These are phyloP conservation scores for Phytopythium ostracodes DNA, from an alignment of 352 stramenopile species.

Conservation along the genomic window DNA sequence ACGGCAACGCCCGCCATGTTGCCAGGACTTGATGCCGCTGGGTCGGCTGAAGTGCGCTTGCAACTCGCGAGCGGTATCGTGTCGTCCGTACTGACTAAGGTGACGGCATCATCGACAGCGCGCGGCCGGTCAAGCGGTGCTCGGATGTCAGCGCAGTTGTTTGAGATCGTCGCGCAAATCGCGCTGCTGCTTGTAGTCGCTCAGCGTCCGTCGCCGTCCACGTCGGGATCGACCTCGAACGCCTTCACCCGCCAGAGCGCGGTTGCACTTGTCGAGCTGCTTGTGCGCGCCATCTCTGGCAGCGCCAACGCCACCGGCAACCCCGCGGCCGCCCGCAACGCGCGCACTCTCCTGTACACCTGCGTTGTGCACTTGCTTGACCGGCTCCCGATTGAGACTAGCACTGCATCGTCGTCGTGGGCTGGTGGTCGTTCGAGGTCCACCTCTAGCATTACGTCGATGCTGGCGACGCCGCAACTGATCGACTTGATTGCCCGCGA, in stretches of 20 bases:
- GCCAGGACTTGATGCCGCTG: conserved; percentile 55
- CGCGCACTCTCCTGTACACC: conserved; percentile 72
- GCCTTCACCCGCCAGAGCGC: conserved; percentile 32
- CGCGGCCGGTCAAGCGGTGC: background rate
- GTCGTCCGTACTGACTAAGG: conserved; percentile 51
- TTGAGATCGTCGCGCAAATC: conserved; percentile 72
- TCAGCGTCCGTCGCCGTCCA: conserved; percentile 31
- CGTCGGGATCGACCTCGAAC: conserved; percentile 13
- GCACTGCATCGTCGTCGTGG: background rate
- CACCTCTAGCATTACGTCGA: conserved; percentile 1
- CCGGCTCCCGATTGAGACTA: conserved; percentile 4
- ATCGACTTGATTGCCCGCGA: conserved; percentile 71
- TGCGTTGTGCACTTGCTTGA: conserved; percentile 72
- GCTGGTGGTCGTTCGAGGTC: background rate
- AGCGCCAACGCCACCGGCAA: conserved; percentile 67
- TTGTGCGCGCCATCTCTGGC: conserved; percentile 57
- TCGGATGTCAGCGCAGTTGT: conserved; percentile 51
- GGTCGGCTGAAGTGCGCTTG: conserved; percentile 47
- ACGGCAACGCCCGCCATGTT: conserved; percentile 37
- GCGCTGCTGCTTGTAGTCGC: conserved; percentile 49
- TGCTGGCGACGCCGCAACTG: conserved; percentile 26
- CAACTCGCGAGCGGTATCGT: conserved; percentile 68
- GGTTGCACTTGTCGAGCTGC: conserved; percentile 48
- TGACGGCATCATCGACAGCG: conserved; percentile 40
- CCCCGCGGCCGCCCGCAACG: conserved; percentile 64